phyloP scores from a whole-genome alignment of 805 yeast genomes.

The Kodamaea sagamina region DNA sequence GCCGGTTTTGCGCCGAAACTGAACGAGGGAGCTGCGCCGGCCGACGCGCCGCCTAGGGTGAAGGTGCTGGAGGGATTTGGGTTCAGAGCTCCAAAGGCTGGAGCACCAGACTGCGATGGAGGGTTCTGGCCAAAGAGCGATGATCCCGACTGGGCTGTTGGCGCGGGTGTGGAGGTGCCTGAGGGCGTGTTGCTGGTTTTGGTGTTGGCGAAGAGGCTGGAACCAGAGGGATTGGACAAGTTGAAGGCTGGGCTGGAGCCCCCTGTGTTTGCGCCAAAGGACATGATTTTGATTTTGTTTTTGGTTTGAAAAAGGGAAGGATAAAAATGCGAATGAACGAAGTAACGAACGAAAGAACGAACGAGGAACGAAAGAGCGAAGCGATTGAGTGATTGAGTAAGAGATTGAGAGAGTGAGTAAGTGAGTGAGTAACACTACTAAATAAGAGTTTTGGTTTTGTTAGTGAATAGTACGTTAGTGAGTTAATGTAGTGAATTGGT shows the following conservation, averaged over 20 bases:
- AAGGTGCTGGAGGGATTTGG: background rate
- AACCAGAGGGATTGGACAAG: background rate
- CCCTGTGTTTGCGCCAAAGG: background rate
- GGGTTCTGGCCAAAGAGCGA: background rate
- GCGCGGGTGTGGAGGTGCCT: background rate
- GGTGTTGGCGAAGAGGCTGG: conserved; percentile 6
- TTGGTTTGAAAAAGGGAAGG: no score
- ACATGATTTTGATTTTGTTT: conserved; percentile 1
- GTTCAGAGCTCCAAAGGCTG: background rate
- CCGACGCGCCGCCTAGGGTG: background rate
- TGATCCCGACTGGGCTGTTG: conserved; percentile 1
- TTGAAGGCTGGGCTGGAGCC: background rate
- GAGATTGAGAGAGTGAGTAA: no score
- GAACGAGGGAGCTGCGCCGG: background rate
- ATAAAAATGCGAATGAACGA: no score
- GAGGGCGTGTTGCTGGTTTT: conserved; percentile 1
- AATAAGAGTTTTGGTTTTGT: no score
- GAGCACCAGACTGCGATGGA: background rate
- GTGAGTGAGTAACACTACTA: no score
- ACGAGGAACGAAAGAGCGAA: no score
- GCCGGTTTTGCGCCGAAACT: background rate
- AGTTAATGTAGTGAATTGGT: no score
- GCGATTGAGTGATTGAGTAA: no score
- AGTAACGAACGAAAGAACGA: no score
- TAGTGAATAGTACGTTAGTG: no score